Evolutionary conservation across 2,329 filamentous ascomycete species (phyloP), one percentile per base, ranked within the genome.

Genomic region (Incumbomyces delicatus): DNA sequence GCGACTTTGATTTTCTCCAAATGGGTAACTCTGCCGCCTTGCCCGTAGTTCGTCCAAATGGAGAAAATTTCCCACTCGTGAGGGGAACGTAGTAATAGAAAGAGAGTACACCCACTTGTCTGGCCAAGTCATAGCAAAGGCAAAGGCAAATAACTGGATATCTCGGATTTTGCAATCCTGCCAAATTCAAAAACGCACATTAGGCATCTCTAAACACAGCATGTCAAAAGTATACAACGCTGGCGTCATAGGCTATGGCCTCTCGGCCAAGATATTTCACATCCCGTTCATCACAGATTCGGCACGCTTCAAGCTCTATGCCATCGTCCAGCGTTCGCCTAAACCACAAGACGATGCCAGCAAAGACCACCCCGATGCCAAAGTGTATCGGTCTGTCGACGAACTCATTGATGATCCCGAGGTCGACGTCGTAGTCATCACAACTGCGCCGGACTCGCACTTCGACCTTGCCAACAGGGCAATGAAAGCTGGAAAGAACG

Each of bases 181-280:
- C 22, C 22, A 8, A 5, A 8, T n/a, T 4, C 22, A 27, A 8
- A 27, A 27, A 8, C 22, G 22, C 8, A 8, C 22, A 27, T 27
- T 27, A 27, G 22, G 5, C 4, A 39, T 39, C 36, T 3, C 4
- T 39, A 4, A 39, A 22, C 38, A 22, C 22, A 43, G 8, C 22
- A 71, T 71, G 67, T 53, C 66, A 31, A 71, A 70, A 58, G 63
- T 62, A 16, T 75, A 69, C 61, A 80, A 79, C 50, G 71, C 78
- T 46, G 76, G 74, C 39, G 63, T 80, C 33, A 70, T 80, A 49
- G 77, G 77, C 58, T 80, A 79, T 61, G 77, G 77, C 56, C 63
- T 79, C 59, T 76, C 73, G 47, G 85, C 86, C 65, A 89, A 88
- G 61, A 73, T 84, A 66, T 92, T 90, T 67, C 85, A 92, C 65